These are phyloP conservation scores for Ricinus communis DNA, from an alignment of 345 rosid species.

Conservation along the genomic window DNA sequence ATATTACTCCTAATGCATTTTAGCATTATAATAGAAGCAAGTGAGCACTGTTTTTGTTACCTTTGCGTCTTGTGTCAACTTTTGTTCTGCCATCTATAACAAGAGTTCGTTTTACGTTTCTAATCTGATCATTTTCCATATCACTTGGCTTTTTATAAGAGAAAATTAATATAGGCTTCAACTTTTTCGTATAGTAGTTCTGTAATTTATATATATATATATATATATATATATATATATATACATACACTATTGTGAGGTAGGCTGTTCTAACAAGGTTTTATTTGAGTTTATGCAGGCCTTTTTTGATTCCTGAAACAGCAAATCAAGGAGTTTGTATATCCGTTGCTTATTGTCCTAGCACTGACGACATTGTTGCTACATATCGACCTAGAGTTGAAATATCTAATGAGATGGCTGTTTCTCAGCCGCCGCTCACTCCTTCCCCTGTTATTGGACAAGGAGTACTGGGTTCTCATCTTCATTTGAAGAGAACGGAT, in stretches of 20 bases:
- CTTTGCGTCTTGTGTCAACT: neutral
- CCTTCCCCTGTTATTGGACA: conserved; percentile 43
- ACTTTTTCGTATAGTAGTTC: neutral
- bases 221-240: too few relatives aligned
- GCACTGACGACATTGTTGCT: conserved; percentile 67
- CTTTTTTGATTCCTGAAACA: conserved; percentile 51
- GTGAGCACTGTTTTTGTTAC: neutral
- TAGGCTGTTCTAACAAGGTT: conserved; percentile 25
- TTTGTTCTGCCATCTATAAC: neutral
- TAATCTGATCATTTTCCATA: neutral
- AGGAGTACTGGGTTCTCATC: conserved; percentile 54
- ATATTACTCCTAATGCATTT: too few relatives aligned
- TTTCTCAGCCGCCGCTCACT: conserved; percentile 45
- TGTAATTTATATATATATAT: too few relatives aligned
- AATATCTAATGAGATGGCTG: conserved; percentile 33
- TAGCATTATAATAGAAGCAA: too few relatives aligned
- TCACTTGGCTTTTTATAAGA: neutral
- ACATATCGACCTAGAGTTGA: conserved; percentile 73
- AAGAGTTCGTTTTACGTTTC: neutral
- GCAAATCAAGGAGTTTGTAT: conserved; percentile 75
- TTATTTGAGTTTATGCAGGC: conserved; percentile 43
- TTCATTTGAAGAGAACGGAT: conserved; percentile 52
- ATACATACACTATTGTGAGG: too few relatives aligned
- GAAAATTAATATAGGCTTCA: neutral
- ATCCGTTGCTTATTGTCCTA: too few relatives aligned